A percentile compares a stretch with the other conserved stretches of the same genome.
phyloP scores from a whole-genome alignment of 225 moss, liverwort and hornwort genomes.

The Marchantia paleacea region DNA sequence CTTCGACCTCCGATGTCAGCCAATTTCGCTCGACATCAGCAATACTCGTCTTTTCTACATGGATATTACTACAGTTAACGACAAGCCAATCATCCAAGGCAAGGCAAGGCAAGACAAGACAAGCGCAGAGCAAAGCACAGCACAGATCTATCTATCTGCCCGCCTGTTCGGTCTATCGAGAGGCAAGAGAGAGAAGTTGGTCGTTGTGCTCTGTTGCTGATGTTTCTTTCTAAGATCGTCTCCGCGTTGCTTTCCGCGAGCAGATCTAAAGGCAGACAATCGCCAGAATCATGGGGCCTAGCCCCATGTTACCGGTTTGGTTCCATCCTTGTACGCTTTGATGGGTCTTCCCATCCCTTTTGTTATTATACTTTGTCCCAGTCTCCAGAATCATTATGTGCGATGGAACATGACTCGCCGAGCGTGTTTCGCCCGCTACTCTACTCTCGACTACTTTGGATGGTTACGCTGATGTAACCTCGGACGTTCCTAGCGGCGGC shows the following conservation, averaged over 20 bases:
- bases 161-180: background rate
- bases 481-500: too few species aligned
- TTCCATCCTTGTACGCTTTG: too few species aligned
- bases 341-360: too few species aligned
- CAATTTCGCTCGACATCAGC: slow-evolving; percentile 8
- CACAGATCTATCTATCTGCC: too few species aligned
- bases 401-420: background rate
- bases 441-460: background rate
- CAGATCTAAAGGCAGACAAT: background rate
- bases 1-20: background rate
- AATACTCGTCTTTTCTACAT: background rate
- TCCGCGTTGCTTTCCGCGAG: background rate
- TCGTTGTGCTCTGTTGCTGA: background rate
- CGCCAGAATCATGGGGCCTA: background rate
- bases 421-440: background rate
- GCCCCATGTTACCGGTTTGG: background rate
- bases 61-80: background rate
- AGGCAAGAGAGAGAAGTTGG: background rate
- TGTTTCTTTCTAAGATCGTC: slow-evolving; percentile 6
- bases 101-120: background rate
- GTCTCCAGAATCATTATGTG: background rate
- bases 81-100: background rate
- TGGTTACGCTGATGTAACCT: background rate
- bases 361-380: too few species aligned
- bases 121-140: background rate